These are phyloP conservation scores for Chrysoporthe puriensis DNA, from an alignment of 2,329 filamentous ascomycete species.

Conservation along the genomic window DNA sequence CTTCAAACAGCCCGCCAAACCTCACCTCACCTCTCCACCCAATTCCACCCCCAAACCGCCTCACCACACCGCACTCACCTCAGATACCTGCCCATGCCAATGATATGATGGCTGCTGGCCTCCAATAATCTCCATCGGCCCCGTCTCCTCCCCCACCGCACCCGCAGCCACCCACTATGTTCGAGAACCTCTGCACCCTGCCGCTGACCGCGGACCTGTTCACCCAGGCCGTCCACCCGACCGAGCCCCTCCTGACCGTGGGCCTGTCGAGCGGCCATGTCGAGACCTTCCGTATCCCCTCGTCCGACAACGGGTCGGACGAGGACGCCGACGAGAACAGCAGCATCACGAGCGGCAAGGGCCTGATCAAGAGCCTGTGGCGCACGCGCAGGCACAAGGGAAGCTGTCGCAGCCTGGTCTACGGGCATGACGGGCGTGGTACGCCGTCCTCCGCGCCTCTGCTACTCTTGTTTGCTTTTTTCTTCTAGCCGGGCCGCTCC, in stretches of 20 bases:
- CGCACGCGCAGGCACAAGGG: conserved; percentile 89
- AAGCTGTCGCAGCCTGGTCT: conserved; percentile 82
- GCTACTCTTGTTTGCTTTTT: too few species aligned
- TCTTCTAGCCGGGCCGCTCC: background rate
- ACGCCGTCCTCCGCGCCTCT: conserved; percentile 35
- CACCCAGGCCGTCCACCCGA: conserved; percentile 82
- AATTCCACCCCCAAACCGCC: background rate
- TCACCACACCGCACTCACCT: too few species aligned
- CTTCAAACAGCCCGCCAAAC: background rate
- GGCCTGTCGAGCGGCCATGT: conserved; percentile 86
- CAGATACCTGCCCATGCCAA: too few species aligned
- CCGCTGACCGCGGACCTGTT: conserved; percentile 88
- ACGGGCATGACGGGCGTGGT: conserved; percentile 76
- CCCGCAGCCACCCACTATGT: conserved; percentile 57
- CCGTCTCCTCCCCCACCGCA: background rate
- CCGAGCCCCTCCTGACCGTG: conserved; percentile 81
- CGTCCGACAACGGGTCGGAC: conserved; percentile 52
- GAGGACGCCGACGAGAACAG: conserved; percentile 55
- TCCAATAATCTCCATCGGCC: conserved; percentile 20
- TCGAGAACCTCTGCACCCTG: conserved; percentile 89
- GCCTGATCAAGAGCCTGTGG: conserved; percentile 83
- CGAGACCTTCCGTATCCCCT: conserved; percentile 75
- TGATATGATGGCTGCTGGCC: conserved; percentile 20
- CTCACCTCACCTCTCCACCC: background rate
- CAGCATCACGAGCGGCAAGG: conserved; percentile 65